These are phyloP conservation scores for Fusarium algeriense DNA, from an alignment of 2,329 filamentous ascomycete species.

Conservation along the genomic window DNA sequence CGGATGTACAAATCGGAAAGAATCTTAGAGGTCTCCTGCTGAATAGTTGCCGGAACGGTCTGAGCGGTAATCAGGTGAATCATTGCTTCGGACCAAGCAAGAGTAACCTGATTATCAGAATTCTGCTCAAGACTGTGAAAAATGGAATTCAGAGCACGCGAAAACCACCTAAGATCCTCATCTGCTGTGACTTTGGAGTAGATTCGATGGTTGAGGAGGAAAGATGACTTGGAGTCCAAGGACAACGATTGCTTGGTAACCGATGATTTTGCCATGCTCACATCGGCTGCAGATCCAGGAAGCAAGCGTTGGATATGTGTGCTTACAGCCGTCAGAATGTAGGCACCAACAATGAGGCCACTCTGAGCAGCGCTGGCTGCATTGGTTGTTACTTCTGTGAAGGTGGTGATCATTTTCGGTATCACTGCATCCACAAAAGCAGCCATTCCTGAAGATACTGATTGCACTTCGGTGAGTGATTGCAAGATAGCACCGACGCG, in stretches of 20 bases:
- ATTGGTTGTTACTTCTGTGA: slow-evolving; percentile 83
- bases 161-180: slow-evolving; percentile 84
- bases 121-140: slow-evolving; percentile 66
- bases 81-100: slow-evolving; percentile 85
- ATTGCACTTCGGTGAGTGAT: slow-evolving; percentile 58
- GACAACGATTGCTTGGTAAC: slow-evolving; percentile 75
- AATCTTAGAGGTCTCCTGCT: slow-evolving; percentile 70
- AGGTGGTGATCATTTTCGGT: slow-evolving; percentile 73
- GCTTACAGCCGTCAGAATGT: slow-evolving; percentile 76
- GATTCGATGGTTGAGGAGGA: slow-evolving; percentile 84
- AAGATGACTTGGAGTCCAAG: slow-evolving; percentile 84
- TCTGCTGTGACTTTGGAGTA: slow-evolving; percentile 82
- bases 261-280: slow-evolving; percentile 67
- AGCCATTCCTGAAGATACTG: slow-evolving; percentile 59
- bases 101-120: slow-evolving; percentile 61
- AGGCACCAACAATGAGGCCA: slow-evolving; percentile 83
- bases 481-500: slow-evolving; percentile 79
- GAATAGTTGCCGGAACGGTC: slow-evolving; percentile 69
- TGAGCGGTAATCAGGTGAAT: slow-evolving; percentile 81
- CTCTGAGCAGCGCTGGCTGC: slow-evolving; percentile 83
- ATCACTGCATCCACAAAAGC: slow-evolving; percentile 66
- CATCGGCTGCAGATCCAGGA: slow-evolving; percentile 62
- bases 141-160: slow-evolving; percentile 75
- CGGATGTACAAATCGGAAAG: slow-evolving; percentile 75
- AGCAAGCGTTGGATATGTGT: slow-evolving; percentile 66